phyloP scores from a whole-genome alignment of 208 protist species.

The Porcisia hertigi region DNA sequence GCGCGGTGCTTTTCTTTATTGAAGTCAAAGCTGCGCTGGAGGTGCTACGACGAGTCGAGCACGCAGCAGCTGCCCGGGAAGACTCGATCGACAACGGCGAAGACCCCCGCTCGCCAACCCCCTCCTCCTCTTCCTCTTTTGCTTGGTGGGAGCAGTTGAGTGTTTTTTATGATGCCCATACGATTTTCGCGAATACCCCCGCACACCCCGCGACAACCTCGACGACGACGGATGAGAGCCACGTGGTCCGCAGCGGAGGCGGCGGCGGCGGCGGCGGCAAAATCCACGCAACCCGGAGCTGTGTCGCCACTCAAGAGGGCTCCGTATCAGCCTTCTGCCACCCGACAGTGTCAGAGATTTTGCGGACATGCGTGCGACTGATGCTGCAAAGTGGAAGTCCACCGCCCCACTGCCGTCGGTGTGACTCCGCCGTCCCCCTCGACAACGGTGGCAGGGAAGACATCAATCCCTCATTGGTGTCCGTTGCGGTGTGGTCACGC shows the following conservation, averaged over 20 bases:
- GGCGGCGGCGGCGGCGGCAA: background rate
- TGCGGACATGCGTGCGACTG: slow-evolving; percentile 1
- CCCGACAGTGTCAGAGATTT: slow-evolving; percentile 7
- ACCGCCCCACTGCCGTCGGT: background rate
- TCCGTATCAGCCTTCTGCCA: slow-evolving; percentile 7
- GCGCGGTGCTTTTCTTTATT: slow-evolving; percentile 3
- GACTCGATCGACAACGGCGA: background rate
- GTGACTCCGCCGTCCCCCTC: background rate
- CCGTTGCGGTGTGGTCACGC: slow-evolving; percentile 5
- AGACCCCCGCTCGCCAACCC: background rate
- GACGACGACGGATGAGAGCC: background rate
- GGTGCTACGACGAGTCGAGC: slow-evolving; percentile 8
- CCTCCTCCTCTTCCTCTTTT: background rate
- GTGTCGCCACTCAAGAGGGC: background rate
- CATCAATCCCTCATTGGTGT: background rate
- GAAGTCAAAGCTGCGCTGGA: slow-evolving; percentile 23
- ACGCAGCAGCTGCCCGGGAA: background rate
- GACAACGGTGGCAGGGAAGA: background rate
- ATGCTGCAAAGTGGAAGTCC: background rate
- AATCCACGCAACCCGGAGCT: background rate
- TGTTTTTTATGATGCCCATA: slow-evolving; percentile 8
- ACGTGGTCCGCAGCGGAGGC: background rate
- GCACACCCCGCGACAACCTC: background rate
- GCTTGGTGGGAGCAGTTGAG: slow-evolving; percentile 5
- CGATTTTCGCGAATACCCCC: background rate